phyloP scores from a whole-genome alignment of 2,329 filamentous ascomycete species.

The Neopestalotiopsis clavispora region DNA sequence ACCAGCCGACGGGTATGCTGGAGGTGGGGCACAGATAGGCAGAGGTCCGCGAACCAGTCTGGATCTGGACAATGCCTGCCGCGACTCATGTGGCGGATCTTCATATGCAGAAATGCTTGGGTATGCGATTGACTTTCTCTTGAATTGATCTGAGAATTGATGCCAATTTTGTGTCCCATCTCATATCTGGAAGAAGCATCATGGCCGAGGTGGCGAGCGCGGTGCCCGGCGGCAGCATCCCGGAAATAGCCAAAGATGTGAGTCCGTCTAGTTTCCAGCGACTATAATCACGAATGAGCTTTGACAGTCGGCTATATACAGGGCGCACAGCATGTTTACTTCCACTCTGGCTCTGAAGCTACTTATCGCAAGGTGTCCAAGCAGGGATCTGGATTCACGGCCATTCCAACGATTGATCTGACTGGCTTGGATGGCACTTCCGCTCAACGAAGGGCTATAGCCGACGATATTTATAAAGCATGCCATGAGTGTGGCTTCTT shows the following conservation, averaged over 20 bases:
- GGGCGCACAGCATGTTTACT: slow-evolving; percentile 34
- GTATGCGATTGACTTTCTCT: neutral
- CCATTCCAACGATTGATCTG: slow-evolving; percentile 39
- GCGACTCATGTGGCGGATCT: neutral
- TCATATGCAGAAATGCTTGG: neutral
- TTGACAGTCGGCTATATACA: slow-evolving; percentile 13
- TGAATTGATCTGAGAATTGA: neutral
- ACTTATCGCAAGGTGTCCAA: slow-evolving; percentile 35
- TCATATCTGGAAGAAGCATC: neutral
- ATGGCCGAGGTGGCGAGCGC: slow-evolving; percentile 5
- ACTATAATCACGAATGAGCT: neutral
- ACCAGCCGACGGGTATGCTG: slow-evolving; percentile 7
- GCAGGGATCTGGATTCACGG: slow-evolving; percentile 33
- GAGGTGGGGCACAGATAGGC: neutral
- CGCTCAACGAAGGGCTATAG: slow-evolving; percentile 28
- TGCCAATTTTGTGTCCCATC: neutral
- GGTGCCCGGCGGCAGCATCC: neutral
- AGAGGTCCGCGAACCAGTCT: slow-evolving; percentile 4
- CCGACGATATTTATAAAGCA: slow-evolving; percentile 29
- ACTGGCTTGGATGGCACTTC: slow-evolving; percentile 28
- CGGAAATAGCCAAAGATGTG: slow-evolving; percentile 1
- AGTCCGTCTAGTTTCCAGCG: neutral
- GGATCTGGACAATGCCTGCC: neutral
- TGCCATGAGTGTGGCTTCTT: slow-evolving; percentile 36
- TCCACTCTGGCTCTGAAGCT: slow-evolving; percentile 36